Evolutionary conservation across 305 asterid genomes (phyloP), one percentile per base, ranked within the genome.

Genomic region (Caryopteris hybrid): DNA sequence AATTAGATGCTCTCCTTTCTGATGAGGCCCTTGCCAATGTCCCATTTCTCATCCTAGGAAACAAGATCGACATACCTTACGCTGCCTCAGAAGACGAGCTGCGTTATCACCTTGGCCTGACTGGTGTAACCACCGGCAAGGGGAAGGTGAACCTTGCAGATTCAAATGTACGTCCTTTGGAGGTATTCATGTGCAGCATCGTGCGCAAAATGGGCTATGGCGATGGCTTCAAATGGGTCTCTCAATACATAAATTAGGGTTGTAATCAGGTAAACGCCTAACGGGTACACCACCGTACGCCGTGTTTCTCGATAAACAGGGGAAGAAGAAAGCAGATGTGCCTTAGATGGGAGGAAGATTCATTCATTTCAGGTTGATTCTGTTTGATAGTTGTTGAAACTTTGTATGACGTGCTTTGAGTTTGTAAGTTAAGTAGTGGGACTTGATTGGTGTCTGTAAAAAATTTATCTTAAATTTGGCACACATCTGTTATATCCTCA

Each of bases 131-230:
- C 62, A 81, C 86, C 3, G 85, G 85, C 72, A 81, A 81, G 75
- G 85, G 85, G 47, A 81, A 75, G 34, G 85, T 75, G 17, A 78
- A 76, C 45, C 81, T 81, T 7, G 79, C 76, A 9, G 86, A 76
- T 23, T 78, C 86, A 10, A 81, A 78, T 2, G 80, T 78, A 25
- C 81, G 86, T 18, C 86, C 86, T 13, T 20, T 78, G 16, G 86
- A 81, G 71, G 86, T 81, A 33, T 81, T 78, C 70, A 78, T 81
- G 86, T 81, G 86, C 81, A 81, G 86, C 78, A 81, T 78, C 33
- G 85, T 81, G 33, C 83, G 85, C 38, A 81, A 81, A 55, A 81
- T 81, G 85, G 85, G 85, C 6, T 81, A 81, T 8, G 85, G 85
- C 0, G 85, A 77, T 41, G 85, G 85, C 63, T 80, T 80, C 76